Evolutionary conservation across 2,329 filamentous ascomycete species (phyloP).

Genomic region (Cadophora luteo-olivacea): DNA sequence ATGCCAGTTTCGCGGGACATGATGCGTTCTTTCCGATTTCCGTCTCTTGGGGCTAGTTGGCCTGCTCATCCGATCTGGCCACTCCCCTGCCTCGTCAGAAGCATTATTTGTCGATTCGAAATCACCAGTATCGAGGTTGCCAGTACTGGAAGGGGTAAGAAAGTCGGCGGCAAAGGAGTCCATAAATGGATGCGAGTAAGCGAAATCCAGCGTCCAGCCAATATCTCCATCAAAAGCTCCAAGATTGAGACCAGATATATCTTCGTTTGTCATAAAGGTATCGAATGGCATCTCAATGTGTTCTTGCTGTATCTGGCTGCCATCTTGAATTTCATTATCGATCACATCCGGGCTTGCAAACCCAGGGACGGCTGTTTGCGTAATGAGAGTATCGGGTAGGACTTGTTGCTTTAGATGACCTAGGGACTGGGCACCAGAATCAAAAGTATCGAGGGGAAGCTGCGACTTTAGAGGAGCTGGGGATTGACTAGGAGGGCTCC

Average conservation of each 20-base stretch:
- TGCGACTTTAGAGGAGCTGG: not conserved
- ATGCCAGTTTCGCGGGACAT: not conserved
- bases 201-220: constrained; percentile 11
- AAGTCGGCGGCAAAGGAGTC: not conserved
- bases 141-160: constrained; percentile 1
- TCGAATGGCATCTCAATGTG: not conserved
- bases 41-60: constrained; percentile 3
- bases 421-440: not conserved
- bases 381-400: not conserved
- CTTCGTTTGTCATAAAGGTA: constrained; percentile 4
- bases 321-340: not conserved
- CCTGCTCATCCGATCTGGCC: constrained; percentile 12
- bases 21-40: not conserved
- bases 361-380: not conserved
- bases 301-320: not conserved
- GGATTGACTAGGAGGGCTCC: not conserved
- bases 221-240: constrained; percentile 14
- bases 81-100: constrained; percentile 1
- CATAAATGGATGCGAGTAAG: not conserved
- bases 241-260: constrained; percentile 7
- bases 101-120: not conserved
- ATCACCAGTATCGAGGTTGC: not conserved
- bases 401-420: not conserved
- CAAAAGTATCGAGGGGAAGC: not conserved
- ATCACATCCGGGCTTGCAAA: not conserved